These are phyloP conservation scores for Alternaria triticimaculans DNA, from an alignment of 2,329 filamentous ascomycete genomes.

Conservation along the genomic window DNA sequence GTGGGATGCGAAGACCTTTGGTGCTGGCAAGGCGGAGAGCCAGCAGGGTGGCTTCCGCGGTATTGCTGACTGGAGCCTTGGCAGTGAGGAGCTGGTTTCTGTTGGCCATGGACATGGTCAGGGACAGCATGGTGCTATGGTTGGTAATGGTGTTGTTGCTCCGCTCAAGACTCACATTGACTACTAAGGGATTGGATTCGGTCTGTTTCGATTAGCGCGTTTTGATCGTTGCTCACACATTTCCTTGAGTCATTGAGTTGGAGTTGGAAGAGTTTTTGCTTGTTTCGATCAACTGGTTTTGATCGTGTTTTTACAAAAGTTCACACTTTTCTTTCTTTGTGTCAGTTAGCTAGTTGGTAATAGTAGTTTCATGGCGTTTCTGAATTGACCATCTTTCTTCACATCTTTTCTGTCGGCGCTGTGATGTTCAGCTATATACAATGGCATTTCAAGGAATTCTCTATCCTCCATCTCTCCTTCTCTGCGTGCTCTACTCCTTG, in stretches of 20 bases:
- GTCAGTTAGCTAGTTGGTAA: background rate
- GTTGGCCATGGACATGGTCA: background rate
- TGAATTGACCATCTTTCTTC: background rate
- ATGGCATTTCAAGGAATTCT: too few species aligned
- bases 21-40: conserved; percentile 55
- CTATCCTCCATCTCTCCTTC: background rate
- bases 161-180: background rate
- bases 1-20: conserved; percentile 56
- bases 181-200: background rate
- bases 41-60: conserved; percentile 45
- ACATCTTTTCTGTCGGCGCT: background rate
- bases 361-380: background rate
- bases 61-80: conserved; percentile 43
- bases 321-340: background rate
- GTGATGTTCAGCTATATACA: background rate
- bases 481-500: background rate
- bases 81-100: conserved; percentile 19
- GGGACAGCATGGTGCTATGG: background rate
- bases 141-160: background rate
- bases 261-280: background rate
- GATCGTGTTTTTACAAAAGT: background rate
- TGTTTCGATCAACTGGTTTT: background rate
- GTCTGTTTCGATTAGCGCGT: background rate
- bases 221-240: background rate
- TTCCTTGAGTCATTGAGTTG: background rate